A percentile compares a stretch with the other conserved stretches of the same genome.
Conservation (phyloP, 202 grass and related monocot genomes). For the Bolboschoenoplectus hybrid region DNA sequence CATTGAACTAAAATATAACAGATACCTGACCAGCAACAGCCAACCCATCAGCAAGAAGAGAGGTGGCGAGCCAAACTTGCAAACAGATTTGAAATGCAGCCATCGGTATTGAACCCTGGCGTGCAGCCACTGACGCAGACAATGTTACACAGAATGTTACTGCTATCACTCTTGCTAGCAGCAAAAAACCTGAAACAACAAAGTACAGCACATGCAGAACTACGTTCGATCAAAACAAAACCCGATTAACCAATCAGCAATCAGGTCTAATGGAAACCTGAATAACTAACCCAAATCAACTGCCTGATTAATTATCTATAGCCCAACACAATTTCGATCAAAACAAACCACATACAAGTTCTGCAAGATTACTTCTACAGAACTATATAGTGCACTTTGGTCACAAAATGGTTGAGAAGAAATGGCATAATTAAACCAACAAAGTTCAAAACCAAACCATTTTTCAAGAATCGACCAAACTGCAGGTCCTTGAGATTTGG, state of each 20-base stretch:
- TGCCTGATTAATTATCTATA: neutral
- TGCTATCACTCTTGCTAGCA: slow-evolving; percentile 78
- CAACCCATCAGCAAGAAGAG: slow-evolving; percentile 89
- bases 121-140: slow-evolving; percentile 86
- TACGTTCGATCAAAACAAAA: neutral
- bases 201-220: neutral
- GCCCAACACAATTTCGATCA: neutral
- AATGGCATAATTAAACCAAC: neutral
- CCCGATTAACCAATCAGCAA: neutral
- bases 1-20: neutral
- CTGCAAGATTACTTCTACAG: neutral
- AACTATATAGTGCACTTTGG: neutral
- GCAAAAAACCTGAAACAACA: slow-evolving; percentile 60
- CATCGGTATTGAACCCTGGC: slow-evolving; percentile 72
- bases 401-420: slow-evolving; percentile 2
- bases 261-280: neutral
- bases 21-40: slow-evolving; percentile 90
- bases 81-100: slow-evolving; percentile 98
- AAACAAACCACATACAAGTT: neutral
- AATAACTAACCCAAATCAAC: neutral
- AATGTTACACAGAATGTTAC: slow-evolving; percentile 85
- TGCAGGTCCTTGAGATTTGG: slow-evolving; percentile 69
- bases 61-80: slow-evolving; percentile 84
- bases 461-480: slow-evolving; percentile 84
- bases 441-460: slow-evolving; percentile 48